Base-by-base conservation (phyloP, 2,329 filamentous ascomycete genomes). In the Colletotrichum horii region DNA sequence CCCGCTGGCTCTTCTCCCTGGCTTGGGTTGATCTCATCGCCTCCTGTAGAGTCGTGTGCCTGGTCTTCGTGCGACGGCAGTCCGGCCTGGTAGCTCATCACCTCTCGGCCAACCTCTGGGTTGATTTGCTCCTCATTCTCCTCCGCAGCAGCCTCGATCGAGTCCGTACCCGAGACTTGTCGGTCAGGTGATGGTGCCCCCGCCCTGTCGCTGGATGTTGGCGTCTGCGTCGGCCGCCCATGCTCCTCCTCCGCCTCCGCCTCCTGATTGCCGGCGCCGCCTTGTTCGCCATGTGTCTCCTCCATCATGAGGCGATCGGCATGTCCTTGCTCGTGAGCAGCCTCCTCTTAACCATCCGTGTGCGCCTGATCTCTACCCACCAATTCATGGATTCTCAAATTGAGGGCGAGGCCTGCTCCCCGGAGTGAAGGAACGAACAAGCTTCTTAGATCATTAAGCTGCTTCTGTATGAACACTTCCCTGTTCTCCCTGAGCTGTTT, bases 1-100 rank as follows among this genome's bases (percentile, higher is more conserved):
- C 6, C 19, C 0, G 0, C 6, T 48, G 19, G 0, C 1, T 9
- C 9, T 0, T 48, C 11, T 6, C 11, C 3, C 6, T 4, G 1
- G 38, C 5, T 48, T 48, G 4, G 4, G 4, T 19, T 11, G 19
- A 6, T n/a, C 4, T 11, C 19, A 1, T n/a, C 3, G 38, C 4
- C 16, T 11, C 38, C 38, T 4, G 38, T 5, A 5, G 38, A 19
- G 38, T 43, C 4, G 5, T 36, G 6, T 6, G 7, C 0, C 5
- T 15, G 36, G 19, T 4, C 36, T 19, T 43, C 36, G 36, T 9
- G 36, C 36, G 16, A 43, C 36, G 8, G 36, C 8, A 19, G 16
- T 5, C 16, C 2, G 6, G 16, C 36, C 19, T 43, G 8, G 16
- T 4, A 16, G 34, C 2, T 15, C 6, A 3, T 7, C 6, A 6